These are phyloP conservation scores for Irineochytrium annulatum DNA, from an alignment of 192 early-diverging fungal species.

Conservation along the genomic window DNA sequence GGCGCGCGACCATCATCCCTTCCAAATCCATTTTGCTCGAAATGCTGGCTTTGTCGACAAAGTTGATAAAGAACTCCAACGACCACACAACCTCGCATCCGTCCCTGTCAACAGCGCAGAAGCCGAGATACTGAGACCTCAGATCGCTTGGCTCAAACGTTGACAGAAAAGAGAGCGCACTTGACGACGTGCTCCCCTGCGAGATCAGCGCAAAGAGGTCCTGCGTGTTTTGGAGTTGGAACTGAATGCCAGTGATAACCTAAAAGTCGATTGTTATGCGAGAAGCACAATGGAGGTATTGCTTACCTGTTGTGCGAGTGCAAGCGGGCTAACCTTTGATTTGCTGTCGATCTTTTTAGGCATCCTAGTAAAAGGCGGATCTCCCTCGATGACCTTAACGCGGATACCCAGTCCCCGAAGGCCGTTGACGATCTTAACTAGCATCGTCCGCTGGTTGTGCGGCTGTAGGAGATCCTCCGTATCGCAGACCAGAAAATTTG, in stretches of 20 bases:
- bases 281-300: too few species aligned
- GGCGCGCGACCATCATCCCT: slow-evolving; percentile 1
- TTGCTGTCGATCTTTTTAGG: background rate
- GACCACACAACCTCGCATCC: slow-evolving; percentile 19
- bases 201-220: slow-evolving; percentile 23
- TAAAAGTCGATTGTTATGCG: too few species aligned
- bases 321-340: background rate
- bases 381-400: background rate
- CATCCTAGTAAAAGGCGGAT: slow-evolving; percentile 4
- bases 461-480: background rate
- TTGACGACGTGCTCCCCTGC: background rate
- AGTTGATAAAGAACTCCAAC: slow-evolving; percentile 14
- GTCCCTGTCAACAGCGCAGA: slow-evolving; percentile 10
- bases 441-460: background rate
- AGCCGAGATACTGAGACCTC: slow-evolving; percentile 10
- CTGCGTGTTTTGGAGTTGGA: slow-evolving; percentile 21
- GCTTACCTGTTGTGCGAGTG: slow-evolving; percentile 19
- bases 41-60: background rate
- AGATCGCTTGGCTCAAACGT: background rate
- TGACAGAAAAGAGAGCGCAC: background rate
- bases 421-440: slow-evolving; percentile 9
- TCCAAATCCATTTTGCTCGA: background rate
- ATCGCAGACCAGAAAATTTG: slow-evolving; percentile 25
- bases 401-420: slow-evolving; percentile 14
- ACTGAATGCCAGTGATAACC: slow-evolving; percentile 18